A percentile compares a stretch with the other conserved stretches of the same genome.
These are phyloP conservation scores for Nicotiana knightiana DNA, from an alignment of 257 asterid species.

Conservation along the genomic window DNA sequence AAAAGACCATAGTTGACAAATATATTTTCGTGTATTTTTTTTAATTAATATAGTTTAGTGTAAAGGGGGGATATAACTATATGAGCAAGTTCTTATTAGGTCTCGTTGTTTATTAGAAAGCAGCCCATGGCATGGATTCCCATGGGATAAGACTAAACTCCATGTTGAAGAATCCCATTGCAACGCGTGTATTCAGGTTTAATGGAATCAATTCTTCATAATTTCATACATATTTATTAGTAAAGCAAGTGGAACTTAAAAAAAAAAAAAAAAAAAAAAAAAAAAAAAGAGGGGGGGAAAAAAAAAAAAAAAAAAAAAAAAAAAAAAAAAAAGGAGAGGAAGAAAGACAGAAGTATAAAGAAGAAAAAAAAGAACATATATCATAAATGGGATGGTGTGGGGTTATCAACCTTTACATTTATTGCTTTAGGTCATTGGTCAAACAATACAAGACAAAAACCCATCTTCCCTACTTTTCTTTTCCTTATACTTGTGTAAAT, in stretches of 20 bases:
- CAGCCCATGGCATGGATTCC: not conserved
- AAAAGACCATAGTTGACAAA: too few species aligned
- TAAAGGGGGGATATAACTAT: too few species aligned
- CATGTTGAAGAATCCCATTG: not conserved
- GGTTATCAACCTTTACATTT: constrained; percentile 22
- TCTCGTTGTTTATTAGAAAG: not conserved
- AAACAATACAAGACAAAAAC: constrained; percentile 22
- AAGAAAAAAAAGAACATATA: constrained; percentile 17
- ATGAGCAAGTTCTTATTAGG: not conserved
- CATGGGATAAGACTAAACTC: not conserved
- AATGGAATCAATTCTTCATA: not conserved
- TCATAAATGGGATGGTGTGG: constrained; percentile 35
- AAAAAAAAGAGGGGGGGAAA: too few species aligned
- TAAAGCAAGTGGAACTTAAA: constrained; percentile 1
- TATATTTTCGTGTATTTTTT: too few species aligned
- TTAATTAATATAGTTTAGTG: too few species aligned
- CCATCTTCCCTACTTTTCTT: not conserved
- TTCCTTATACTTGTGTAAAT: too few species aligned
- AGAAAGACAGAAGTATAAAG: constrained; percentile 6
- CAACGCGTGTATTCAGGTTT: not conserved
- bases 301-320: not conserved
- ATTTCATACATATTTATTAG: not conserved
- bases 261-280: not conserved
- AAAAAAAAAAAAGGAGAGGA: not conserved
- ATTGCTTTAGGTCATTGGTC: constrained; percentile 27